These are phyloP conservation scores for Wilcoxina mikolae DNA, from an alignment of 495 filamentous ascomycete genomes.

Conservation along the genomic window DNA sequence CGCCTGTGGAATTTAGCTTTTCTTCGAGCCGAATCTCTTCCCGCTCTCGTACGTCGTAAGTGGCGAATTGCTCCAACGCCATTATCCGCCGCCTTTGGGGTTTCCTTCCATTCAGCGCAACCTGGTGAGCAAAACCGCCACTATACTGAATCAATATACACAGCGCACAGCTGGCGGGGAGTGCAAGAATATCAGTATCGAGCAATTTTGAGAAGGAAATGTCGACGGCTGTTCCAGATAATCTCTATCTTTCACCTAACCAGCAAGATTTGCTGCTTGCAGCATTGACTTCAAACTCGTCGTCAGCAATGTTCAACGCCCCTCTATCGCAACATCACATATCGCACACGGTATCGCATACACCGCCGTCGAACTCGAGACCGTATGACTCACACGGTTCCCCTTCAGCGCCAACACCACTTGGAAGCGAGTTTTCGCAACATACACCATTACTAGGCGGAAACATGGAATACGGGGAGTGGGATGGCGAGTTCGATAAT, in stretches of 20 bases:
- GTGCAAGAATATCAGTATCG: too few relatives aligned
- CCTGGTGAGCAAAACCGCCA: too few relatives aligned
- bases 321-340: constrained; percentile 18
- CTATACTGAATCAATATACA: too few relatives aligned
- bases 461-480: constrained; percentile 42
- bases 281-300: constrained; percentile 64
- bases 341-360: constrained; percentile 13
- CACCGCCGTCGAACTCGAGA: constrained; percentile 19
- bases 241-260: constrained; percentile 58
- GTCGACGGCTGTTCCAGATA: constrained; percentile 6
- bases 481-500: constrained; percentile 48
- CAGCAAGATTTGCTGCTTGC: constrained; percentile 81
- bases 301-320: constrained; percentile 26
- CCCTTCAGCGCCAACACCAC: constrained; percentile 22
- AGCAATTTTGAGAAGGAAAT: constrained; percentile 4
- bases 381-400: constrained; percentile 13
- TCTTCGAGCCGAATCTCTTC: too few relatives aligned
- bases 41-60: too few relatives aligned
- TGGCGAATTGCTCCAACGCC: too few relatives aligned
- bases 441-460: constrained; percentile 77
- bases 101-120: too few relatives aligned
- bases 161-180: too few relatives aligned
- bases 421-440: constrained; percentile 32
- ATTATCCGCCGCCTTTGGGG: too few relatives aligned
- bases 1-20: too few relatives aligned